Base-by-base conservation (phyloP, 2,329 filamentous ascomycete genomes). In the Talaromyces sp. region DNA sequence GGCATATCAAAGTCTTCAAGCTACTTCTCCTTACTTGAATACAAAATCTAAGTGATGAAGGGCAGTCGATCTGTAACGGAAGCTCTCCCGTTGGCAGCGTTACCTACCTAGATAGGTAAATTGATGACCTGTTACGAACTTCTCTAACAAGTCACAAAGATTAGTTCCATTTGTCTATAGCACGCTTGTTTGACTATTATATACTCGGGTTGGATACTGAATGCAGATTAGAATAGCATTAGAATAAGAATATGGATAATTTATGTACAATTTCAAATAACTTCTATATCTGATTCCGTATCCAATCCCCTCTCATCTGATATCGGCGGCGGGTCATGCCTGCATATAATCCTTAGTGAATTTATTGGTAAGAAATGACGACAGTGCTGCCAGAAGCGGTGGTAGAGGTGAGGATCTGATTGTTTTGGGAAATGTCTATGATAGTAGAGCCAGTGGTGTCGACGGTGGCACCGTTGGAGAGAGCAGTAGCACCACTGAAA, bases 351-450 rank as follows among this genome's bases (percentile, higher is more conserved):
- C 11, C 31, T 17, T 11, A 7, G 9, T 2, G 3, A 3, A 31
- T 43, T 19, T 52, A 62, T 10, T 41, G 19, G 47, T 66, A 66
- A n/a, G 64, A 58, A 27, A 66, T 54, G 9, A 43, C 39, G 37
- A 63, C 64, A 22, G 50, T 62, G 25, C 41, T 62, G 8, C 64
- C 64, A 10, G 64, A 66, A 52, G 59, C 61, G 19, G 31, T 62
- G 10, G 39, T 62, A 54, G 50, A 58, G 27, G 64, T 66, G 37
- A 62, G 64, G 1, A 66, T 41, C n/a, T 50, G 33, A 27, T 62
- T 50, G 62, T 74, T 75, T 73, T 84, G 82, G 72, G 80, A 72
- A 62, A 85, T 79, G 62, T 84, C 81, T 60, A 84, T 71, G 66
- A 84, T 77, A 27, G 52, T 62, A 45, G 64, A 47, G 17, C 61